phyloP scores from a whole-genome alignment of 257 asterid genomes.

The Solanum raphanifolium region DNA sequence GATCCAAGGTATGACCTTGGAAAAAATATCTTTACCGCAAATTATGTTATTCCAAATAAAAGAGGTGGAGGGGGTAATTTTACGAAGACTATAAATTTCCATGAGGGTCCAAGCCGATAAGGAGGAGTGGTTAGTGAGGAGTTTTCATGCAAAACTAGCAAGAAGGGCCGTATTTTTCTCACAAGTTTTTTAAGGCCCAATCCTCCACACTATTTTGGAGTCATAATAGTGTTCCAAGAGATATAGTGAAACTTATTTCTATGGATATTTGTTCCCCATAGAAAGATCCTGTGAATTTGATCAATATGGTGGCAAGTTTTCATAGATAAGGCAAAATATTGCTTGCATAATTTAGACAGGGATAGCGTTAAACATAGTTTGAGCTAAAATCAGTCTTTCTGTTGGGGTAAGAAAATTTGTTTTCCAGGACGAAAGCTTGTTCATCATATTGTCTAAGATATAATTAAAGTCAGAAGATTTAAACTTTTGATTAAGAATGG shows the following conservation, averaged over 20 bases:
- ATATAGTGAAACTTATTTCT: background rate
- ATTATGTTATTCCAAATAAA: no score
- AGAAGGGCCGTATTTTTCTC: no score
- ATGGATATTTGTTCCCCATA: background rate
- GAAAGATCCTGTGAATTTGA: no score
- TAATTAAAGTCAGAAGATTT: no score
- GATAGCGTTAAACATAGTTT: background rate
- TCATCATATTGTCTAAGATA: background rate
- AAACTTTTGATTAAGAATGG: background rate
- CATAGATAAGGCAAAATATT: no score
- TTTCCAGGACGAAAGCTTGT: background rate
- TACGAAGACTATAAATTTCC: no score
- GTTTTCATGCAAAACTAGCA: background rate
- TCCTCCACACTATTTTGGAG: background rate
- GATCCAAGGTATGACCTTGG: background rate
- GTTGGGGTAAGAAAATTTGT: background rate
- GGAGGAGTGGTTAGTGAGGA: no score
- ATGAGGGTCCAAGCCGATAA: no score
- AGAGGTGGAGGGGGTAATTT: no score
- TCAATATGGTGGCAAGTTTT: background rate
- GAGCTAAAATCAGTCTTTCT: background rate
- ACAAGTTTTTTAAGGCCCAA: background rate
- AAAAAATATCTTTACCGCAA: background rate
- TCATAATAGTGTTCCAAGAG: background rate
- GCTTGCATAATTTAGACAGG: background rate